Base-by-base conservation (phyloP, 2,329 filamentous ascomycete genomes). In the Pezicula carpinea region DNA sequence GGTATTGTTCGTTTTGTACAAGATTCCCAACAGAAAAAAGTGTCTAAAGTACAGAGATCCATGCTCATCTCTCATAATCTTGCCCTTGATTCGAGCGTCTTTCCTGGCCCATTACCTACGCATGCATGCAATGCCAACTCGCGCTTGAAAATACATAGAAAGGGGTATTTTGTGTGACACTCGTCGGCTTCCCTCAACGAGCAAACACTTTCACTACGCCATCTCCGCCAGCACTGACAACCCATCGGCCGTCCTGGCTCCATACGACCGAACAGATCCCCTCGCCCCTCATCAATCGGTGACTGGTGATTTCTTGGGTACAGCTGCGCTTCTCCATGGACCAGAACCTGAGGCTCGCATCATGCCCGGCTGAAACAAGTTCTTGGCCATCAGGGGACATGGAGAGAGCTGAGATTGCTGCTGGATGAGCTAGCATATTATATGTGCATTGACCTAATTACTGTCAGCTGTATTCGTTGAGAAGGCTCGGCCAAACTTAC, bases 281-380 rank as follows among this genome's bases (percentile, higher is more conserved):
- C 65, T 99, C 93, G 41, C 92, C 93, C 43, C 93, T 82, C 91
- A 97, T 96, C 55, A 95, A 79, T 34, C 93, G 82, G 68, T 97
- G 91, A 51, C 82, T 89, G 3, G 90, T 95, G 59, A 99, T 89
- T 65, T 97, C 93, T 67, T 99, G 93, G 4, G 87, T 93, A 71
- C 93, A 99, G 39, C 85, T 87, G 43, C 93, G 82, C 73, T 96
- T 99, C 67, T 99, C 93, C 18, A 99, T 76, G 23, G 87, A 91
- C 93, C 93, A 99, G 77, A 99, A 96, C 22, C 93, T 85, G 47
- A 99, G 81, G 47, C 88, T 93, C 44, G 92, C 92, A 64, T 99
- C 93, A 66, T 99, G 93, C 18, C 93, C 93, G 1, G 90, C 93
- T 39, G 90, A 96, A 41, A 99, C 92, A 10, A 96, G 84, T 72